These are phyloP conservation scores for Myxozyma udenii DNA, from an alignment of 805 yeast species.

Conservation along the genomic window DNA sequence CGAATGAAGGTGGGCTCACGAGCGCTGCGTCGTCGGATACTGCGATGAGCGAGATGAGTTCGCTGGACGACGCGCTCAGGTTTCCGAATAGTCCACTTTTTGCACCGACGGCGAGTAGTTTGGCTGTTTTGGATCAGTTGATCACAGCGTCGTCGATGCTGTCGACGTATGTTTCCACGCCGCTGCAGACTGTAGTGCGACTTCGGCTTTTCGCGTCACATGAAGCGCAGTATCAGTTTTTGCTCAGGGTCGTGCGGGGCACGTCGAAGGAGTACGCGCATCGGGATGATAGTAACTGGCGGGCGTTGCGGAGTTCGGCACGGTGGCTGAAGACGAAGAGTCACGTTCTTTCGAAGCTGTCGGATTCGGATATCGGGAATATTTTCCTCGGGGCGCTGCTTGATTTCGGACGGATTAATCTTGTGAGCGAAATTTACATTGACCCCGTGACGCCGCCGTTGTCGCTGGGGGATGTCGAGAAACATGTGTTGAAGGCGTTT, in stretches of 20 bases:
- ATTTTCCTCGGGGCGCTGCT: constrained; percentile 21
- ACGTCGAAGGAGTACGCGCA: constrained; percentile 25
- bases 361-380: constrained; percentile 28
- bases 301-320: constrained; percentile 18
- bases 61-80: constrained; percentile 9
- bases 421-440: constrained; percentile 24
- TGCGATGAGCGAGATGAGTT: background rate
- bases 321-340: constrained; percentile 25
- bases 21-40: constrained; percentile 5
- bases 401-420: constrained; percentile 28
- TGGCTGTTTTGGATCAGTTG: constrained; percentile 21
- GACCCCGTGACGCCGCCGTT: constrained; percentile 22
- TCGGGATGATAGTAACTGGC: constrained; percentile 29
- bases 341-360: constrained; percentile 28
- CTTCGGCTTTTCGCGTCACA: constrained; percentile 23
- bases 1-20: background rate
- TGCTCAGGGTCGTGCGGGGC: constrained; percentile 22
- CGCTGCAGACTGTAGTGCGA: constrained; percentile 12
- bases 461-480: constrained; percentile 14
- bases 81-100: constrained; percentile 19
- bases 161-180: constrained; percentile 23
- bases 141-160: constrained; percentile 25
- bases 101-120: constrained; percentile 4
- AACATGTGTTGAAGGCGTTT: constrained; percentile 34
- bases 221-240: constrained; percentile 21